These are phyloP conservation scores for Eutrema yunnanense DNA, from an alignment of 345 rosid genomes.

Conservation along the genomic window DNA sequence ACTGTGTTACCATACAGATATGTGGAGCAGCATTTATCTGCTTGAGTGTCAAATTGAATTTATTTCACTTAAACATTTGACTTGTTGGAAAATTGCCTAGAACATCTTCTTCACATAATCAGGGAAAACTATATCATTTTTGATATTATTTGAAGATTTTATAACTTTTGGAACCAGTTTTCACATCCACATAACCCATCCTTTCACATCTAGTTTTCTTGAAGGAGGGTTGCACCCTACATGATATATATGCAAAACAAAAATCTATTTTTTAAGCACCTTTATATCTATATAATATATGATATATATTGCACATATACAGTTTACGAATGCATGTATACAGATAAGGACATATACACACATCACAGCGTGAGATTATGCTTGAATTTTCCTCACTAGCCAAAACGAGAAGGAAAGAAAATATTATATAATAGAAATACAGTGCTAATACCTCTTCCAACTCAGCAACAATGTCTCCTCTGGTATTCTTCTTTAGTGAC, in stretches of 20 bases:
- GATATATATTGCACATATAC: background rate
- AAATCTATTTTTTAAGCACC: too few relatives aligned
- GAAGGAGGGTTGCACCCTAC: too few relatives aligned
- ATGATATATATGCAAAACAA: too few relatives aligned
- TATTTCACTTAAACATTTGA: too few relatives aligned
- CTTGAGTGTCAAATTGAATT: background rate
- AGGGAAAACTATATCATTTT: too few relatives aligned
- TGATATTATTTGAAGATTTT: too few relatives aligned
- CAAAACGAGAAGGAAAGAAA: background rate
- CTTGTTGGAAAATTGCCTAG: too few relatives aligned
- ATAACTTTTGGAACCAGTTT: too few relatives aligned
- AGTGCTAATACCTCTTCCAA: conserved; percentile 66
- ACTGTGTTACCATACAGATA: background rate
- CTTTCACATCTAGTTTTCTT: too few relatives aligned
- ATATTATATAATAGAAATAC: background rate
- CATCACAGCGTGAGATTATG: background rate
- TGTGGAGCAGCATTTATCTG: background rate
- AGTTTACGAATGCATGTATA: too few relatives aligned
- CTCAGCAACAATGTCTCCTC: conserved; percentile 65
- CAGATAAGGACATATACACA: background rate
- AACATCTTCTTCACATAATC: too few relatives aligned
- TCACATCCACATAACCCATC: too few relatives aligned
- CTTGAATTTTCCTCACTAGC: background rate
- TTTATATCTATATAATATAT: background rate
- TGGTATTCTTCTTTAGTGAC: conserved; percentile 72